These are phyloP conservation scores for Trichoderma asperelloides DNA, from an alignment of 495 filamentous ascomycete genomes.

Conservation along the genomic window DNA sequence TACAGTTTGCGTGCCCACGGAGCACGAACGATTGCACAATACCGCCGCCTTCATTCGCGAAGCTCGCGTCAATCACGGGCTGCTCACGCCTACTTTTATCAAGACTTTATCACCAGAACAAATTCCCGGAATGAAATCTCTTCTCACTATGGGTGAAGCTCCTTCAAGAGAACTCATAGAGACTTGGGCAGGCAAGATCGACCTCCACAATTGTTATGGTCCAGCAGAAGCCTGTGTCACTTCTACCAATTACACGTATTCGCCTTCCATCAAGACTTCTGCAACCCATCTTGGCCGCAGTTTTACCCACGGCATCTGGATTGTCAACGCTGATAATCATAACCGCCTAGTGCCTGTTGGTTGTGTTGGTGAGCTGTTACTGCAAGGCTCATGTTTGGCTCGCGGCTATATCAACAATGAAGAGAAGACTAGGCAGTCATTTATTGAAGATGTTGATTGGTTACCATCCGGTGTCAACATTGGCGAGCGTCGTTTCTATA, in stretches of 20 bases:
- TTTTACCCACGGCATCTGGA: conserved; percentile 25
- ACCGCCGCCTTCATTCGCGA: conserved; percentile 21
- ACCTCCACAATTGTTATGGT: conserved; percentile 22
- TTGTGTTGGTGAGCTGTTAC: conserved; percentile 64
- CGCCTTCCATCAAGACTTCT: conserved; percentile 10
- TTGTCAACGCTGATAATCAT: conserved; percentile 52
- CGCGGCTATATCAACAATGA: conserved; percentile 30
- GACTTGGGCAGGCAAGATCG: conserved; percentile 10
- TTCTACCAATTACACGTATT: conserved; percentile 11
- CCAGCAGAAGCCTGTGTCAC: conserved; percentile 37
- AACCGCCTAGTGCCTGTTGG: conserved; percentile 55
- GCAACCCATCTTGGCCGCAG: conserved; percentile 16
- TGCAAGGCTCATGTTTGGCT: conserved; percentile 48
- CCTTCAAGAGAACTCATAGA: conserved; percentile 15
- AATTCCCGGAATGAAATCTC: conserved; percentile 27
- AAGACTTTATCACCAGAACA: conserved; percentile 30
- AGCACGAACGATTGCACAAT: conserved; percentile 14
- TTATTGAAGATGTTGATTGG: conserved; percentile 37
- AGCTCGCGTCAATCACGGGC: conserved; percentile 37
- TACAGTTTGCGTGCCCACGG: conserved; percentile 21
- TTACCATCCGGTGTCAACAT: conserved; percentile 8
- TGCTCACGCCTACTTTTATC: conserved; percentile 44
- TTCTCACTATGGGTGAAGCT: conserved; percentile 28
- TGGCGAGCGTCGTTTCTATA: conserved; percentile 20
- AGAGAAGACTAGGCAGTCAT: conserved; percentile 21